phyloP scores from a whole-genome alignment of 1,139 yeast species.

The Suhomyces chickasaworum region DNA sequence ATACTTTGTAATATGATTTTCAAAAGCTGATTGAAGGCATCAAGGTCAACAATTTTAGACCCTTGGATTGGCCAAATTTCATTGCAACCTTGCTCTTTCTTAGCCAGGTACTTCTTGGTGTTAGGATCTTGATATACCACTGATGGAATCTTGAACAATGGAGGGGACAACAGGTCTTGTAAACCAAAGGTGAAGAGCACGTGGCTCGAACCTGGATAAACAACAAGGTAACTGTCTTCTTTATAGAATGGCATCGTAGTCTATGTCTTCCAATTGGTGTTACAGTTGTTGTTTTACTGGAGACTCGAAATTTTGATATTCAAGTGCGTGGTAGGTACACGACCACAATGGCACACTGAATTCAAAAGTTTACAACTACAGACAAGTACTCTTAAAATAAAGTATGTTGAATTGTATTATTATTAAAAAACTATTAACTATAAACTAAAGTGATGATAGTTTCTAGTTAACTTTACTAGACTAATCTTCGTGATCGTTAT shows the following conservation, averaged over 20 bases:
- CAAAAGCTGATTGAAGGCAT: conserved; percentile 71
- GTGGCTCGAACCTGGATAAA: conserved; percentile 78
- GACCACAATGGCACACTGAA: conserved; percentile 1
- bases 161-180: conserved; percentile 76
- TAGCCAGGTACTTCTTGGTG: conserved; percentile 44
- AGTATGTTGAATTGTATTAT: background rate
- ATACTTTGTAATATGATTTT: conserved; percentile 62
- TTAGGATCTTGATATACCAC: conserved; percentile 60
- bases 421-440: background rate
- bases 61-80: conserved; percentile 63
- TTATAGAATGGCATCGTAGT: conserved; percentile 56
- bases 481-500: conserved; percentile 15
- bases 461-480: background rate
- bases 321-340: conserved; percentile 4
- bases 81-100: conserved; percentile 28
- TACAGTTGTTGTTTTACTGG: conserved; percentile 3
- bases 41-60: conserved; percentile 65
- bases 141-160: conserved; percentile 74
- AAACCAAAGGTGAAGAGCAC: conserved; percentile 83
- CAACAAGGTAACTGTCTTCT: conserved; percentile 62
- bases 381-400: background rate
- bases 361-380: too few relatives aligned
- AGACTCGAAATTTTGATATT: conserved; percentile 1
- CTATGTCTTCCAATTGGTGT: background rate
- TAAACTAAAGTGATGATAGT: background rate